Conservation (phyloP, 2,329 filamentous ascomycete genomes). For the Nemania serpens region DNA sequence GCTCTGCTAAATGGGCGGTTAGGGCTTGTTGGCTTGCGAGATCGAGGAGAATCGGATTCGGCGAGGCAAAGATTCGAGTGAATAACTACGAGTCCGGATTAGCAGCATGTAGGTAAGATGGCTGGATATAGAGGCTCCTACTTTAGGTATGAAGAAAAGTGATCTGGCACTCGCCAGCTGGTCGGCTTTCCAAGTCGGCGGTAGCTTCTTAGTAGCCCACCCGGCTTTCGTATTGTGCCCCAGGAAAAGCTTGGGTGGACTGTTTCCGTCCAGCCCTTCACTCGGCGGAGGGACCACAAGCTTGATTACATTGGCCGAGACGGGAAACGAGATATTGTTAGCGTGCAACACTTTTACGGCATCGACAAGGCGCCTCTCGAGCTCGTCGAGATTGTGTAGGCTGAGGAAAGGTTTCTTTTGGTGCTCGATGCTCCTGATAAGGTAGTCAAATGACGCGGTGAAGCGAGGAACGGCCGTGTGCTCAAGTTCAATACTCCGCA, state of each 20-base stretch:
- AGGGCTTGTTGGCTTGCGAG: no score
- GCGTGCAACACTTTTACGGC: constrained; percentile 8
- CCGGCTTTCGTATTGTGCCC: not conserved
- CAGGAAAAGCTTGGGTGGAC: not conserved
- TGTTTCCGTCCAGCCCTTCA: not conserved
- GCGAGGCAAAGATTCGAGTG: no score
- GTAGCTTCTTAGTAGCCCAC: constrained; percentile 5
- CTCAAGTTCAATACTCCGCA: no score
- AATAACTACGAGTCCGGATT: no score
- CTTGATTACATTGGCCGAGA: not conserved
- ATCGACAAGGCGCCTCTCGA: constrained; percentile 5
- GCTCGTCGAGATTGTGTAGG: not conserved
- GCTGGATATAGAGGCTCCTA: not conserved
- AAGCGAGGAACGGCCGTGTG: no score
- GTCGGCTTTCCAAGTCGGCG: constrained; percentile 14
- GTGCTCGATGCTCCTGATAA: no score
- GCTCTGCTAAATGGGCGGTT: no score
- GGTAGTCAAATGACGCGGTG: no score
- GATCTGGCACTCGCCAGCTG: not conserved
- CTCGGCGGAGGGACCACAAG: not conserved
- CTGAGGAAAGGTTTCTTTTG: no score
- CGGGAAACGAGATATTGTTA: constrained; percentile 15
- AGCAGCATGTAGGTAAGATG: no score
- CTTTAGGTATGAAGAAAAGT: constrained; percentile 5
- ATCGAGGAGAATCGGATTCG: no score